phyloP scores from a whole-genome alignment of 768 basidiomycete species.

The Auricularia heimuer region DNA sequence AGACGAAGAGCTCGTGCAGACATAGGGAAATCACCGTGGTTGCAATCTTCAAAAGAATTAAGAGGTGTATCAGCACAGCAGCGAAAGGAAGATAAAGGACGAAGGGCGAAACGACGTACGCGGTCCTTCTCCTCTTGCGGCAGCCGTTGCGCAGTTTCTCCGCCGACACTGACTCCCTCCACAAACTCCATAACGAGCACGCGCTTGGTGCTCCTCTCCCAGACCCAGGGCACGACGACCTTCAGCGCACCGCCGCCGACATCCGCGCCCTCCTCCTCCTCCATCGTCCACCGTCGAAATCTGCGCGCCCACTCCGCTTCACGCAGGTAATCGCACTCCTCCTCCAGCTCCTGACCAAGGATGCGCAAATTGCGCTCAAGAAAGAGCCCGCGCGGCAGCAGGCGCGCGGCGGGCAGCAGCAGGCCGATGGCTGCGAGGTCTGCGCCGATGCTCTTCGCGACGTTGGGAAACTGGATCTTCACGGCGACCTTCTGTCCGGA shows the following conservation, averaged over 20 bases:
- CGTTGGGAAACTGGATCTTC: conserved; percentile 94
- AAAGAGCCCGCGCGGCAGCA: conserved; percentile 84
- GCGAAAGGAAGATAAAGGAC: neutral
- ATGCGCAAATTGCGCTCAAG: conserved; percentile 79
- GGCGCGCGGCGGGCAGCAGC: conserved; percentile 65
- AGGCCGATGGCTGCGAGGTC: conserved; percentile 82
- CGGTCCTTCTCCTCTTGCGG: conserved; percentile 60
- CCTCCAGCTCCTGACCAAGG: conserved; percentile 56
- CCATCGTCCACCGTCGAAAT: conserved; percentile 33
- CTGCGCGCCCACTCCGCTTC: conserved; percentile 64
- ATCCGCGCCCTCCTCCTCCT: conserved; percentile 30
- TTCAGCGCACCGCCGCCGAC: conserved; percentile 47
- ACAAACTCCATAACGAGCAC: conserved; percentile 90
- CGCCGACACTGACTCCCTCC: conserved; percentile 71
- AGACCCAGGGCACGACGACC: conserved; percentile 82
- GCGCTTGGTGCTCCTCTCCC: conserved; percentile 67
- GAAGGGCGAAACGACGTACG: conserved; percentile 31
- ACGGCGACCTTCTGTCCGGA: conserved; percentile 54
- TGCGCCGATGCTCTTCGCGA: conserved; percentile 73
- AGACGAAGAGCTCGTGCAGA: conserved; percentile 81
- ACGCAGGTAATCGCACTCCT: conserved; percentile 84
- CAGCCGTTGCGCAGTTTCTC: conserved; percentile 41
- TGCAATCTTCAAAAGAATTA: conserved; percentile 54
- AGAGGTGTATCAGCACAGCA: conserved; percentile 1
- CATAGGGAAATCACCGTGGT: conserved; percentile 74